A percentile compares a stretch with the other conserved stretches of the same genome.
Evolutionary conservation across 2,329 filamentous ascomycete species (phyloP).

Genomic region (Ceratocystiopsis sp.): DNA sequence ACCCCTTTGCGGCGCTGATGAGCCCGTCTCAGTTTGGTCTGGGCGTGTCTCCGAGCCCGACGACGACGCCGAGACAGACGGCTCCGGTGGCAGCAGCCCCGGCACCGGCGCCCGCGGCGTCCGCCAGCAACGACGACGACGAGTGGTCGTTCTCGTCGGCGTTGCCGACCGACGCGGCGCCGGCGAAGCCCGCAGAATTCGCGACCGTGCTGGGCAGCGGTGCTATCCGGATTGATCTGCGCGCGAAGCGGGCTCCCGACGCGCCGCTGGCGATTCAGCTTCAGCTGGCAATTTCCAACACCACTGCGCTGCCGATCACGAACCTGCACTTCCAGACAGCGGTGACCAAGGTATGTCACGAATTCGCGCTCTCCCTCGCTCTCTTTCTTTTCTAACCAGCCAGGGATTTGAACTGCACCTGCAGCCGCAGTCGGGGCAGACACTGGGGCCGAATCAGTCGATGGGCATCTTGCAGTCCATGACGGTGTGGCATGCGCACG

Average conservation of each 20-base stretch:
- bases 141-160: constrained; percentile 91
- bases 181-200: constrained; percentile 37
- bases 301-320: constrained; percentile 48
- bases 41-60: too few relatives aligned
- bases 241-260: constrained; percentile 42
- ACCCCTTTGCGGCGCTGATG: constrained; percentile 35
- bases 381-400: constrained; percentile 4
- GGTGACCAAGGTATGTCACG: constrained; percentile 67
- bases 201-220: constrained; percentile 53
- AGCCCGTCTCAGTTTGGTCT: too few relatives aligned
- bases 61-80: too few relatives aligned
- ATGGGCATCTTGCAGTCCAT: constrained; percentile 69
- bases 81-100: constrained; percentile 11
- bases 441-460: constrained; percentile 54
- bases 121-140: constrained; percentile 47
- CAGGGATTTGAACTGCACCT: constrained; percentile 69
- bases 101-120: constrained; percentile 13
- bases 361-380: too few relatives aligned
- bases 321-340: constrained; percentile 84
- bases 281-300: constrained; percentile 71
- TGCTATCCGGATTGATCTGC: constrained; percentile 54
- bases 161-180: constrained; percentile 40
- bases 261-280: constrained; percentile 46
- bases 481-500: constrained; percentile 54
- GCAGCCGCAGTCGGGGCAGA: constrained; percentile 68